Evolutionary conservation across 2,329 filamentous ascomycete species (phyloP), one percentile per base, ranked within the genome.

Genomic region (Curvularia eragrostidis): DNA sequence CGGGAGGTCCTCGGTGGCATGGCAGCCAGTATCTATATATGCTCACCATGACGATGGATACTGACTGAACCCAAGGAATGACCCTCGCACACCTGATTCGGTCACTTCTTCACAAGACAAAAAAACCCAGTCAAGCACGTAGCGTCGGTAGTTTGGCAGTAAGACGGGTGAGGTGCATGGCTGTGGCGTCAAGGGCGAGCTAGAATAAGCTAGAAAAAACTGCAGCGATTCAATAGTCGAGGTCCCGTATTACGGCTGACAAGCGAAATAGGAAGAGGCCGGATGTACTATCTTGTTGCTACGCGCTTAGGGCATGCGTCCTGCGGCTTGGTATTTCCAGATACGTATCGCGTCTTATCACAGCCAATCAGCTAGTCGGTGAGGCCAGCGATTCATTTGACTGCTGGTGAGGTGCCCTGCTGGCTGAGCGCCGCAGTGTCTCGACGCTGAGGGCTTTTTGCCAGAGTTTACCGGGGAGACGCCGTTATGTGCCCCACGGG

Each of bases 221-320:
- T 53, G 46, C 51, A 46, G n/a, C 19, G 18, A 49, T 58, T 50
- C 55, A 30, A 58, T 58, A 58, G 51, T 54, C 46, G n/a, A 18
- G 23, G 19, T 41, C 9, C 30, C 44, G 48, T 39, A 46, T 50
- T 50, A 46, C 55, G 51, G 55, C 55, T 58, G 51, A 50, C 51
- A 43, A 26, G 49, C 51, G 53, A 30, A 46, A 57, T 32, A 32
- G 49, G 47, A 58, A 32, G 38, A 48, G 38, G 26, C 46, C 19
- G 51, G 7, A 18, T 36, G 26, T 54, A 46, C 55, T 58, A 54
- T 58, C 55, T 46, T 34, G 39, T 50, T 54, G 44, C 44, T 49
- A 15, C 55, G 54, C 55, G 51, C 55, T 50, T 58, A 58, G 55
- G 55, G 55, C 51, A 54, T 46, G 18, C 53, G 51, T 49, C 44